phyloP scores from a whole-genome alignment of 306 rosid genomes.

The Cicer yamashitae region DNA sequence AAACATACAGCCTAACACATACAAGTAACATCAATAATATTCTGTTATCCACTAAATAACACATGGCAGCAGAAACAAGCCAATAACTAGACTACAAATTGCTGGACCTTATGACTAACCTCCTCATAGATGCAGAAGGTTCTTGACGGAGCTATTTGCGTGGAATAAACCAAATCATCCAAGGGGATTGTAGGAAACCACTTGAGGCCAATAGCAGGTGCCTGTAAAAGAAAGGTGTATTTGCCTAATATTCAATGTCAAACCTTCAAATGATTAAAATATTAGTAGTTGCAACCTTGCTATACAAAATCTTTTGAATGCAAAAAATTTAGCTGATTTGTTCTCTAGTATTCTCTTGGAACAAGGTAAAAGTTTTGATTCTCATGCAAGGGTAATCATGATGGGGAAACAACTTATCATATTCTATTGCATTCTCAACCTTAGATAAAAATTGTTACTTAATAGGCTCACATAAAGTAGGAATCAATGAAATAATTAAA shows the following conservation, averaged over 20 bases:
- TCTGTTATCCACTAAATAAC: constrained; percentile 23
- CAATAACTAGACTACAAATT: constrained; percentile 41
- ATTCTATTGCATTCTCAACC: neutral
- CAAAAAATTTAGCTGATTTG: constrained; percentile 1
- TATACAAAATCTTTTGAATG: constrained; percentile 28
- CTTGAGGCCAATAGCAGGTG: constrained; percentile 72
- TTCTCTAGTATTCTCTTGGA: constrained; percentile 26
- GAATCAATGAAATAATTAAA: no score
- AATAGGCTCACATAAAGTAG: no score
- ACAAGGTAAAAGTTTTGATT: constrained; percentile 25
- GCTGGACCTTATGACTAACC: constrained; percentile 52
- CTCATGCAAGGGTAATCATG: constrained; percentile 7
- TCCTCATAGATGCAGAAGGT: constrained; percentile 90
- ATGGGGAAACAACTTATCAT: neutral
- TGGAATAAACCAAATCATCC: constrained; percentile 58
- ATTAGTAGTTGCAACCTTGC: constrained; percentile 28
- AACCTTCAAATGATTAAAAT: constrained; percentile 11
- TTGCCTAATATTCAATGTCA: constrained; percentile 28
- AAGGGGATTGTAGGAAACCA: constrained; percentile 72
- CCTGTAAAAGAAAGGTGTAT: constrained; percentile 54
- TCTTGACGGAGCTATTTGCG: constrained; percentile 79
- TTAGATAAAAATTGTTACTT: neutral
- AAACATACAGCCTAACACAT: neutral
- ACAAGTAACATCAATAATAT: constrained; percentile 18
- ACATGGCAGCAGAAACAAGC: constrained; percentile 33